Base-by-base conservation (phyloP, 805 yeast genomes). In the Sungouiella thailandica region DNA sequence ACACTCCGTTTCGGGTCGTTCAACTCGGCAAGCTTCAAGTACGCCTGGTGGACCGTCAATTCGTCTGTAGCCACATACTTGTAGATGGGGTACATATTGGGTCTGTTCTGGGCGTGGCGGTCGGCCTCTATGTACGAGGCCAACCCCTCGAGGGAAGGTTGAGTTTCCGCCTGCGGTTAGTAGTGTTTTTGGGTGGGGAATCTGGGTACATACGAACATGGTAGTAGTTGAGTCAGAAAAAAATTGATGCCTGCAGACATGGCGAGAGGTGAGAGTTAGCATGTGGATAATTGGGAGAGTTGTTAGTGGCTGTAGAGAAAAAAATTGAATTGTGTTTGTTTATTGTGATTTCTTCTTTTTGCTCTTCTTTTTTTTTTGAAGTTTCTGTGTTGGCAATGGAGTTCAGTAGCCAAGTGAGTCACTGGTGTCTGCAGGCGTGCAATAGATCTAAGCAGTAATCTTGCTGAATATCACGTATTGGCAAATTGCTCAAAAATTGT, bases 41-140 rank as follows among this genome's bases (percentile, higher is more conserved):
- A 93, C 0, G 97, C 97, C 40, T 77, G 75, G 50, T 89, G 95
- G 3, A 96, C 96, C 4, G 95, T 87, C 52, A 88, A 60, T 41
- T 82, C 81, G 37, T 84, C 89, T 7, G 87, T 79, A 4, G 82
- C 72, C 43, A 86, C 74, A 40, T 76, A 78, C 16, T 84, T 72
- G 60, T 74, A 87, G 10, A 93, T 77, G 3, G 96, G 96, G 53
- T 83, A 87, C 50, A 87, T 61, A 55, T 88, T 90, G 26, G 80
- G 80, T 16, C 26, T 34, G 13, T 25, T 23, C 15, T n/a, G 25
- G 7, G 36, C 39, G 26, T 43, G 37, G 12, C 30, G 17, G 27
- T 30, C 32, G 17, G 23, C 29, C 18, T 48, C 51, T 28, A 61
- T 54, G 25, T 59, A 45, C 13, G 53, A 31, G 17, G 28, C 40